Conservation (phyloP, 1,284 basidiomycete species). For the Chalciporus sp. region DNA sequence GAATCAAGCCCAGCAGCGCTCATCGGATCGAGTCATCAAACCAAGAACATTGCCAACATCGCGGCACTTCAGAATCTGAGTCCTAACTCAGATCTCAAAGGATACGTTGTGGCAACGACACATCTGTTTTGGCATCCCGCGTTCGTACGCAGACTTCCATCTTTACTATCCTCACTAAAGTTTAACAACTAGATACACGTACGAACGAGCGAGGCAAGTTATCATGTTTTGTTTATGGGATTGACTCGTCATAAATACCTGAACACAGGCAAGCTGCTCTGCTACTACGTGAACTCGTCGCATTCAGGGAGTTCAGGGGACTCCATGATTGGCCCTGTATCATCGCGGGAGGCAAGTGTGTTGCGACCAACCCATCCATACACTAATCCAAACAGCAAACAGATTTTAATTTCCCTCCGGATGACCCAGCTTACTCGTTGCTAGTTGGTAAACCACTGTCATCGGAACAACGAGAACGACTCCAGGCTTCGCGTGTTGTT, state of each 20-base stretch:
- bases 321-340: slow-evolving; percentile 73
- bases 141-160: slow-evolving; percentile 42
- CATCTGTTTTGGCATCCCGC: slow-evolving; percentile 95
- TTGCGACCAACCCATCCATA: not conserved
- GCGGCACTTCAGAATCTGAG: slow-evolving; percentile 57
- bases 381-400: slow-evolving; percentile 7
- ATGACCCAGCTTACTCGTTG: slow-evolving; percentile 86
- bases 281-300: slow-evolving; percentile 65
- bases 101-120: slow-evolving; percentile 80
- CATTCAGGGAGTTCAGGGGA: slow-evolving; percentile 55
- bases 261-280: slow-evolving; percentile 64
- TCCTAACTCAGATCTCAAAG: slow-evolving; percentile 40
- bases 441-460: slow-evolving; percentile 64
- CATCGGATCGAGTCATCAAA: slow-evolving; percentile 68
- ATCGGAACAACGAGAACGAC: slow-evolving; percentile 50
- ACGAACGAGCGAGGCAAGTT: slow-evolving; percentile 79
- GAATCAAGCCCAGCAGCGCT: slow-evolving; percentile 36
- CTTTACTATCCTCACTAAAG: slow-evolving; percentile 4
- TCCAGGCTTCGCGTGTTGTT: slow-evolving; percentile 76
- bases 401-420: slow-evolving; percentile 95
- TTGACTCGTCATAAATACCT: not conserved
- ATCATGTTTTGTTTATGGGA: not conserved
- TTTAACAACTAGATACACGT: slow-evolving; percentile 62
- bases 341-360: slow-evolving; percentile 73
- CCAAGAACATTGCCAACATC: slow-evolving; percentile 82